These are phyloP conservation scores for Penicillium freii DNA, from an alignment of 2,329 filamentous ascomycete species.

Conservation along the genomic window DNA sequence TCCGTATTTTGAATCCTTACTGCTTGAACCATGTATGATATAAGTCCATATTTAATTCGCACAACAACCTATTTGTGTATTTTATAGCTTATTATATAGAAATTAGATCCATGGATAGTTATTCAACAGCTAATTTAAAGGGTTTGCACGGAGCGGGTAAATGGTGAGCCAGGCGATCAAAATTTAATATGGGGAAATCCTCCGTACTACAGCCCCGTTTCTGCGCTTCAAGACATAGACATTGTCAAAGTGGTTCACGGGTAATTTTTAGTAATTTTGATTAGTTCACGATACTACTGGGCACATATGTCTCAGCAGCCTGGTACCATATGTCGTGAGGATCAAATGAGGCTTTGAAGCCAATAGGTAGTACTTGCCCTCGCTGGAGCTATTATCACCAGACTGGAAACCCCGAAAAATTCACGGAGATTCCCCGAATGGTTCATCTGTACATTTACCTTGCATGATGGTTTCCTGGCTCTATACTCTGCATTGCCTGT, in stretches of 20 bases:
- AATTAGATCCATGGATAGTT: no score
- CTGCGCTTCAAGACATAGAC: background rate
- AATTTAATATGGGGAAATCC: background rate
- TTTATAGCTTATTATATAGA: background rate
- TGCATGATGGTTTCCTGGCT: constrained; percentile 4
- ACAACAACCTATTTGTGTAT: background rate
- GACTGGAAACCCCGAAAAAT: background rate
- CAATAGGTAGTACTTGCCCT: background rate
- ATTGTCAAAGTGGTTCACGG: background rate
- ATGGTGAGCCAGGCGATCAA: background rate
- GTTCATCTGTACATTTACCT: background rate
- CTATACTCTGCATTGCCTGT: background rate
- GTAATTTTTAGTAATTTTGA: background rate
- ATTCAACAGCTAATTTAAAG: background rate
- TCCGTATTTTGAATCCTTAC: background rate
- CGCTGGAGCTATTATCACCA: background rate
- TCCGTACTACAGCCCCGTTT: background rate
- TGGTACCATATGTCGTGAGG: background rate
- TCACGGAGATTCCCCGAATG: constrained; percentile 3
- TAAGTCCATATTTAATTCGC: background rate
- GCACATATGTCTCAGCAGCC: background rate
- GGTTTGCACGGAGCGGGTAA: background rate
- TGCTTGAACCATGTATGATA: background rate
- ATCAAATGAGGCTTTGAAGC: background rate
- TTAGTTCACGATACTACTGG: no score